These are phyloP conservation scores for Priceomyces fermenticarens DNA, from an alignment of 805 yeast species.

Conservation along the genomic window DNA sequence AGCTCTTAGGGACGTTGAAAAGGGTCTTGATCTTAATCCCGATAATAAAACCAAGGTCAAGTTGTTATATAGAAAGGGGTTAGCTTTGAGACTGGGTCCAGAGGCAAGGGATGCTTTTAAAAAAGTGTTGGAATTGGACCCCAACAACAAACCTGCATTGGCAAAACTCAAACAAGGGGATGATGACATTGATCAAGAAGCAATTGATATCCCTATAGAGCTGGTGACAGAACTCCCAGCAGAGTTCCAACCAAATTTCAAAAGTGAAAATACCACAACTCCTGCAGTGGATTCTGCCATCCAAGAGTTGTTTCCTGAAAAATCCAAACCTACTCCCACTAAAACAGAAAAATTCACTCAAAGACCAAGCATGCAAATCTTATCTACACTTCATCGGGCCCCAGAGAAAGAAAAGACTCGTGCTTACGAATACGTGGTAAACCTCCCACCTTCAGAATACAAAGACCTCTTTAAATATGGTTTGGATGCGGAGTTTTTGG, in stretches of 20 bases:
- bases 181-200: neutral
- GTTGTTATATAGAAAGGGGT: slow-evolving; percentile 49
- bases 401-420: slow-evolving; percentile 21
- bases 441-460: slow-evolving; percentile 21
- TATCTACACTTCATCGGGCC: slow-evolving; percentile 22
- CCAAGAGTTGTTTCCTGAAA: slow-evolving; percentile 9
- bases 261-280: neutral
- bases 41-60: slow-evolving; percentile 40
- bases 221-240: slow-evolving; percentile 45
- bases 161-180: slow-evolving; percentile 6
- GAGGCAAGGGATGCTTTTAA: slow-evolving; percentile 28
- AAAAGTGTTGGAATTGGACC: slow-evolving; percentile 40
- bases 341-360: slow-evolving; percentile 2
- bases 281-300: slow-evolving; percentile 5
- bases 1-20: slow-evolving; percentile 49
- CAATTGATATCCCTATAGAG: slow-evolving; percentile 28
- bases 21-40: slow-evolving; percentile 40
- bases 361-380: slow-evolving; percentile 22
- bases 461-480: slow-evolving; percentile 38
- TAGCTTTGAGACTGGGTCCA: slow-evolving; percentile 26
- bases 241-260: slow-evolving; percentile 16
- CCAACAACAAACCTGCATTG: slow-evolving; percentile 37
- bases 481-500: slow-evolving; percentile 47
- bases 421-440: slow-evolving; percentile 37
- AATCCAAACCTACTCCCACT: neutral